These are phyloP conservation scores for Acer saccharum DNA, from an alignment of 345 rosid genomes.

Conservation along the genomic window DNA sequence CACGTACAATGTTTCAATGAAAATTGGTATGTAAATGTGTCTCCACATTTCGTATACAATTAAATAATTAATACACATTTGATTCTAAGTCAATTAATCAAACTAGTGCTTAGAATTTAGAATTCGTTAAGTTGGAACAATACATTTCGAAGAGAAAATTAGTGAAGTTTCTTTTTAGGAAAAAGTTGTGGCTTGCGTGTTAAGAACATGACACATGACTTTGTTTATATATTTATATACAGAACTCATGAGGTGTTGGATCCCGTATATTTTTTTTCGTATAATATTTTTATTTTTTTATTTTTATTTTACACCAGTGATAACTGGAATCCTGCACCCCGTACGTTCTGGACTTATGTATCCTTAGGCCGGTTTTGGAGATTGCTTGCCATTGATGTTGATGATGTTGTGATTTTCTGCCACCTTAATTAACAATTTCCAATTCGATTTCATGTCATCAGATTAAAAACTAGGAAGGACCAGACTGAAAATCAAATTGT, in stretches of 20 bases:
- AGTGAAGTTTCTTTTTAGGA: not conserved
- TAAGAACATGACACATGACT: not conserved
- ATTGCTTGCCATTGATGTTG: not conserved
- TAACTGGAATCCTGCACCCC: no score
- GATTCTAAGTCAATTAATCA: not conserved
- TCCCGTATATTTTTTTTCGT: no score
- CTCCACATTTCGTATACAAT: not conserved
- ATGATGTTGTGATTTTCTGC: not conserved
- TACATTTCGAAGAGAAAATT: not conserved
- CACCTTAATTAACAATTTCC: not conserved
- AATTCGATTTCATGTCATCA: not conserved
- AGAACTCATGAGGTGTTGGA: no score
- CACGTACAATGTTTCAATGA: not conserved
- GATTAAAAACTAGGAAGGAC: not conserved
- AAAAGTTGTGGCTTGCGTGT: conserved; percentile 4
- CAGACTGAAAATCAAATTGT: not conserved
- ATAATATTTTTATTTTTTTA: no score
- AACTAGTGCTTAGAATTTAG: not conserved
- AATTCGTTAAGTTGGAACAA: not conserved
- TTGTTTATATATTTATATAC: not conserved
- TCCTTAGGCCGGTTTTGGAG: not conserved
- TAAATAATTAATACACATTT: not conserved
- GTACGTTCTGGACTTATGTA: not conserved
- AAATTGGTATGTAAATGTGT: not conserved
- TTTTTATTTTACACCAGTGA: no score